Base-by-base conservation (phyloP, 1,284 basidiomycete genomes). In the Tilletia indica region DNA sequence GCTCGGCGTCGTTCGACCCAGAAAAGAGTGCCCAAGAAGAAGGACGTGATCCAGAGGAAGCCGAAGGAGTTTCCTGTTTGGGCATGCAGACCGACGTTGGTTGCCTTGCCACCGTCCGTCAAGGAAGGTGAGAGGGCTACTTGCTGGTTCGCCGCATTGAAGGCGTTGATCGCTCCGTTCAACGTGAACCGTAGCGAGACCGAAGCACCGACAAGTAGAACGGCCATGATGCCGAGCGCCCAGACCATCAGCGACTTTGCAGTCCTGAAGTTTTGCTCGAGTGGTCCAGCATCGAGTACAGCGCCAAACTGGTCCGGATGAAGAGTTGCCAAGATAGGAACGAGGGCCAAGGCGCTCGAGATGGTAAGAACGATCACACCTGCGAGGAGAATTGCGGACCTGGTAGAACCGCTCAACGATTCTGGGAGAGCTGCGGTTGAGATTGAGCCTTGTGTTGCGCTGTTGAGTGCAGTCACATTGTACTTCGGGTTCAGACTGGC, bases 1-100 rank as follows among this genome's bases (percentile, higher is more conserved):
- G 61, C 61, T 14, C 61, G 61, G 19, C 61, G 34, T n/a, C 61
- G 34, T 38, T 64, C 61, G 31, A 42, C 36, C 61, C 61, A 64
- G 34, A 64, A 38, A 34, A 64, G 8, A 21, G 39, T n/a, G 31
- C 31, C 34, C 8, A 64, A 14, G 36, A 8, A 25, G 61, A 42
- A 38, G 61, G 31, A 38, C 16, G 34, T 38, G 61, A 64, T 64
- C 61, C 61, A 64, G 16, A 64, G 61, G 36, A 64, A 19, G 34
- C 61, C 61, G 38, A 64, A 64, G 1, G 61, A 38, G 36, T 38
- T 64, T 0, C 61, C 61, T 19, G 34, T 64, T 14, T 64, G 61
- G 3, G 61, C 61, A 5, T 64, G 61, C 34, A 64, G 36, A 16
- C 61, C 61, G 34, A 64, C 61, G 36, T 42, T 42, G 14, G 19